phyloP scores from a whole-genome alignment of 768 basidiomycete species.

The Naganishia randhawae region DNA sequence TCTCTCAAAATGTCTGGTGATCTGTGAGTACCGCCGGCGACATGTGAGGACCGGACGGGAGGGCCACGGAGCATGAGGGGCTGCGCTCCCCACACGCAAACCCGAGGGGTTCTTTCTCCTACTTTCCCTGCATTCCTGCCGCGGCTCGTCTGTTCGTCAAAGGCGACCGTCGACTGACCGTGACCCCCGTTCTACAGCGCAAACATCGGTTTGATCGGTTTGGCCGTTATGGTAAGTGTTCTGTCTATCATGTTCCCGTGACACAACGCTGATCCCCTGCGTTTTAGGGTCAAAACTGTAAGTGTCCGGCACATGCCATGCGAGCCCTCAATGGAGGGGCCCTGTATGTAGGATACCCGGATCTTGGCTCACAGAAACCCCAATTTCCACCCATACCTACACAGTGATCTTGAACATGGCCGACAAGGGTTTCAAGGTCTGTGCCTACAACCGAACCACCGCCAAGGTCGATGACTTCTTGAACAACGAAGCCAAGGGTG shows the following conservation, averaged over 20 bases:
- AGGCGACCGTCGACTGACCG: conserved; percentile 1
- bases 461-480: conserved; percentile 95
- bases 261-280: neutral
- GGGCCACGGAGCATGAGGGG: too few relatives aligned
- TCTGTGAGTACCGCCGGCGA: conserved; percentile 16
- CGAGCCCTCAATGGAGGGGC: too few relatives aligned
- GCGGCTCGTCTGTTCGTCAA: neutral
- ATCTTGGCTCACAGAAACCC: too few relatives aligned
- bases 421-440: conserved; percentile 97
- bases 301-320: neutral
- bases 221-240: conserved; percentile 87
- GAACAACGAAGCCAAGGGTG: conserved; percentile 95
- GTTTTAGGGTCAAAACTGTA: conserved; percentile 20
- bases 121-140: neutral
- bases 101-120: too few relatives aligned
- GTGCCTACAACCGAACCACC: conserved; percentile 94
- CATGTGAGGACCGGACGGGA: too few relatives aligned
- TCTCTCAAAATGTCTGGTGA: conserved; percentile 24
- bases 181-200: conserved; percentile 59
- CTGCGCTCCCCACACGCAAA: too few relatives aligned
- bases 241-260: too few relatives aligned
- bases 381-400: too few relatives aligned
- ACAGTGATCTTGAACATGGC: conserved; percentile 91
- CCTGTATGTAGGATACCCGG: too few relatives aligned
- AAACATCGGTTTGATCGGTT: conserved; percentile 96